Evolutionary conservation across 306 rosid species (phyloP).

Genomic region (Calophaca sinica): DNA sequence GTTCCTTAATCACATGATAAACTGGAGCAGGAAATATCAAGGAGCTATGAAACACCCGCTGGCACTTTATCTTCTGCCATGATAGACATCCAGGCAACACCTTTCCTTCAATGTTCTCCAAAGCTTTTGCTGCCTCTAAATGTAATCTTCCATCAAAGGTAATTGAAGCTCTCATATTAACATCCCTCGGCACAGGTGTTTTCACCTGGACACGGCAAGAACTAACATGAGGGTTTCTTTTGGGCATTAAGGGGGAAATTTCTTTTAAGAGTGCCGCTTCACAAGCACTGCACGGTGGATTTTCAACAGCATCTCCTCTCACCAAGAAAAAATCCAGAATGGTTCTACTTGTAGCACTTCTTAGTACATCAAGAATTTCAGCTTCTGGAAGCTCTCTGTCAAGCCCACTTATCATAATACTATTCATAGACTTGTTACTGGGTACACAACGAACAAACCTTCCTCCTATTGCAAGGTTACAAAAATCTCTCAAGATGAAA

Average conservation of each 20-base stretch:
- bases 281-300: constrained; percentile 66
- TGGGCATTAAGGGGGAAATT: constrained; percentile 76
- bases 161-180: constrained; percentile 72
- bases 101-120: constrained; percentile 85
- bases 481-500: constrained; percentile 66
- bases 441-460: constrained; percentile 62
- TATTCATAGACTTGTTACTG: constrained; percentile 53
- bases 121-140: constrained; percentile 91
- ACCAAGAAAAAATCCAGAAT: constrained; percentile 76
- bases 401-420: constrained; percentile 61
- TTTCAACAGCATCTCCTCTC: constrained; percentile 73
- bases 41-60: constrained; percentile 78
- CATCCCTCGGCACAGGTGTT: constrained; percentile 68
- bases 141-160: constrained; percentile 92
- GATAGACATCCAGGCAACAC: constrained; percentile 74
- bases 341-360: constrained; percentile 66
- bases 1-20: constrained; percentile 64
- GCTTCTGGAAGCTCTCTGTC: constrained; percentile 69
- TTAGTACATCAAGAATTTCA: constrained; percentile 67
- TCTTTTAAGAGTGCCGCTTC: constrained; percentile 80
- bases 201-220: constrained; percentile 76
- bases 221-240: constrained; percentile 53
- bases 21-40: constrained; percentile 70
- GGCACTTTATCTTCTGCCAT: constrained; percentile 94
- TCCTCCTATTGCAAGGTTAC: constrained; percentile 67